Evolutionary conservation across 441 rosid genomes (phyloP).

Genomic region (Populus hybrid): DNA sequence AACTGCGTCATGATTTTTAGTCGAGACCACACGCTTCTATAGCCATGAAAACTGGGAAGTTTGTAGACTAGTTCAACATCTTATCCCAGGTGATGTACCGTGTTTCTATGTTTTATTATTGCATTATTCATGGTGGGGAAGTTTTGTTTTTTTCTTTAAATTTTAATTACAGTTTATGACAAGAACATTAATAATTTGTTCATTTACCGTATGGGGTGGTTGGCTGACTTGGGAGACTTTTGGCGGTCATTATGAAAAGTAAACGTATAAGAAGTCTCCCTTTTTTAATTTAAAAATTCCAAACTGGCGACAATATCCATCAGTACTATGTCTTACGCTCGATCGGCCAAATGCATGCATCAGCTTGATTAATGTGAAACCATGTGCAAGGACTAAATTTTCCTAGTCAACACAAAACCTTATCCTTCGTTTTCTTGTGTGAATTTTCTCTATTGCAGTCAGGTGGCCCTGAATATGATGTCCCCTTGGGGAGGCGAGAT

Average conservation of each 20-base stretch:
- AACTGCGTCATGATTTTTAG: not conserved
- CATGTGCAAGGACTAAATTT: not conserved
- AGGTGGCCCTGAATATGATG: conserved; percentile 75
- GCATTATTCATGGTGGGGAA: not conserved
- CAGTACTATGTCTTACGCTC: not conserved
- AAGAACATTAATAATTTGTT: too few species aligned
- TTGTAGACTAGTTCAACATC: not conserved
- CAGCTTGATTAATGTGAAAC: not conserved
- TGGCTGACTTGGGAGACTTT: not conserved
- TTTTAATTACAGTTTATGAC: not conserved
- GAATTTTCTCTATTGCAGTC: conserved; percentile 32
- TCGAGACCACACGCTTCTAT: not conserved
- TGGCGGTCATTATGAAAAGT: not conserved
- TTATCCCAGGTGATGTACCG: not conserved
- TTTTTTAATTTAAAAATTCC: not conserved
- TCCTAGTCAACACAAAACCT: not conserved
- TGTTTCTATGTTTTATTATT: too few species aligned
- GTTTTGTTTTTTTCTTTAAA: not conserved
- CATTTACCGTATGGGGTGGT: not conserved
- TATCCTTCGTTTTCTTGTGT: not conserved
- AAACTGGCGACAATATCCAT: not conserved
- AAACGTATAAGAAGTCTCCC: not conserved
- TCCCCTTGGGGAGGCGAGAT: conserved; percentile 79
- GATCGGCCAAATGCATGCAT: not conserved
- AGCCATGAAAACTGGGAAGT: not conserved